These are phyloP conservation scores for Serendipita indica DNA, from an alignment of 768 basidiomycete species.

Conservation along the genomic window DNA sequence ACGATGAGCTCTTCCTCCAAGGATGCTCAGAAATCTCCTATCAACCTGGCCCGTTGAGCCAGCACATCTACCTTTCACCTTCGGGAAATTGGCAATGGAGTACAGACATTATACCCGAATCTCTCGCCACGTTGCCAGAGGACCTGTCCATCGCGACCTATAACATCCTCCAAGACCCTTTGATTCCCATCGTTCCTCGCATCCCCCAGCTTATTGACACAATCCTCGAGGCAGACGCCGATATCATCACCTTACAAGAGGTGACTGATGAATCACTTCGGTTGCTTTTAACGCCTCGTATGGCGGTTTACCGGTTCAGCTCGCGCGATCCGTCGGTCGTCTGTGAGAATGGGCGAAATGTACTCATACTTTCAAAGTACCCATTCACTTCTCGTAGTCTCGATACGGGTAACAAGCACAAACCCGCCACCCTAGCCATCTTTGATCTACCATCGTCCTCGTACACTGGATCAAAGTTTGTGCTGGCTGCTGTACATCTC, in stretches of 20 bases:
- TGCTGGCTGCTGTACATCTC: slow-evolving; percentile 16
- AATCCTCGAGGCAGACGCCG: slow-evolving; percentile 13
- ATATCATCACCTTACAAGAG: slow-evolving; percentile 17
- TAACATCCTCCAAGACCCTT: slow-evolving; percentile 17
- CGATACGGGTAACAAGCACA: slow-evolving; percentile 14
- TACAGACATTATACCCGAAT: no score
- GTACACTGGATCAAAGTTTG: background rate
- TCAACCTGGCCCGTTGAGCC: background rate
- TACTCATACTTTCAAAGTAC: slow-evolving; percentile 14
- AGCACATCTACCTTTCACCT: slow-evolving; percentile 12
- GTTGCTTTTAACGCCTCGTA: slow-evolving; percentile 1
- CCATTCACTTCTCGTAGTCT: slow-evolving; percentile 13
- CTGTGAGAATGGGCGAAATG: slow-evolving; percentile 16
- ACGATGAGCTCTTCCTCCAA: slow-evolving; percentile 13
- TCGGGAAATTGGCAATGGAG: slow-evolving; percentile 1
- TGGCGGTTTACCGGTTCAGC: slow-evolving; percentile 12
- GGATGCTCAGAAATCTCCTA: background rate
- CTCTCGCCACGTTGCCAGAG: background rate
- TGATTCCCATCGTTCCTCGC: slow-evolving; percentile 11
- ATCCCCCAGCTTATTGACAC: slow-evolving; percentile 10
- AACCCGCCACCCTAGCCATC: slow-evolving; percentile 14
- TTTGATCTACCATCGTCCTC: background rate
- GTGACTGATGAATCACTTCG: slow-evolving; percentile 15
- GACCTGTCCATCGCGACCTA: slow-evolving; percentile 15
- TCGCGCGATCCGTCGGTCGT: slow-evolving; percentile 12